Percentiles rank a stretch among this genome's conserved stretches.
These are phyloP conservation scores for Diplodia mutila DNA, from an alignment of 2,329 filamentous ascomycete species.

Conservation along the genomic window DNA sequence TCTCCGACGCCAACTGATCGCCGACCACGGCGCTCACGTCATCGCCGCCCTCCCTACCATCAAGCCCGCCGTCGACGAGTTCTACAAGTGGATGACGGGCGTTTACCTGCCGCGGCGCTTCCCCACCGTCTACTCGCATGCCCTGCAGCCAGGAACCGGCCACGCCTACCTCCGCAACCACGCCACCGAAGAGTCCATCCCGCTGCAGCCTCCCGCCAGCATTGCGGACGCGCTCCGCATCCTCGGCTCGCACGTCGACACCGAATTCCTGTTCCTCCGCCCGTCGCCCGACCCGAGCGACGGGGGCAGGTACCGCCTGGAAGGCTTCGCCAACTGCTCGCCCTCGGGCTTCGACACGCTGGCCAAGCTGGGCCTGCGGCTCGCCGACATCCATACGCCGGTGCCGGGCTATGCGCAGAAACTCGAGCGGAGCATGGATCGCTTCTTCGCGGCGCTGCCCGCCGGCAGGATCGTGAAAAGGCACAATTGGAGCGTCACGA, in stretches of 20 bases:
- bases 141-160: background rate
- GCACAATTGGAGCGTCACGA: constrained; percentile 58
- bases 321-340: constrained; percentile 61
- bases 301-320: constrained; percentile 55
- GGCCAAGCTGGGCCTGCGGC: constrained; percentile 57
- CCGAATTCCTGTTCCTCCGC: constrained; percentile 63
- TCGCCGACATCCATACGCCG: constrained; percentile 61
- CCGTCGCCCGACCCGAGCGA: constrained; percentile 40
- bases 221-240: constrained; percentile 50
- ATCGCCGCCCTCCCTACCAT: constrained; percentile 37
- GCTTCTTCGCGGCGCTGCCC: constrained; percentile 60
- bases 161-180: constrained; percentile 44
- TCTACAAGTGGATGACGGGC: constrained; percentile 59
- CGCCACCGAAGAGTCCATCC: constrained; percentile 49
- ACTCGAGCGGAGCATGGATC: constrained; percentile 63
- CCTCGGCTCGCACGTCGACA: constrained; percentile 59
- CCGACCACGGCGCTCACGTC: constrained; percentile 48
- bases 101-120: constrained; percentile 62
- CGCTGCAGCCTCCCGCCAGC: constrained; percentile 40
- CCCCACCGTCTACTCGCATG: constrained; percentile 48
- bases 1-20: constrained; percentile 54
- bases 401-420: constrained; percentile 63
- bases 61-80: constrained; percentile 54
- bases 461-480: constrained; percentile 60
- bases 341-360: constrained; percentile 62